phyloP scores from a whole-genome alignment of 73 alveolate genomes.

The Blepharisma stoltei region DNA sequence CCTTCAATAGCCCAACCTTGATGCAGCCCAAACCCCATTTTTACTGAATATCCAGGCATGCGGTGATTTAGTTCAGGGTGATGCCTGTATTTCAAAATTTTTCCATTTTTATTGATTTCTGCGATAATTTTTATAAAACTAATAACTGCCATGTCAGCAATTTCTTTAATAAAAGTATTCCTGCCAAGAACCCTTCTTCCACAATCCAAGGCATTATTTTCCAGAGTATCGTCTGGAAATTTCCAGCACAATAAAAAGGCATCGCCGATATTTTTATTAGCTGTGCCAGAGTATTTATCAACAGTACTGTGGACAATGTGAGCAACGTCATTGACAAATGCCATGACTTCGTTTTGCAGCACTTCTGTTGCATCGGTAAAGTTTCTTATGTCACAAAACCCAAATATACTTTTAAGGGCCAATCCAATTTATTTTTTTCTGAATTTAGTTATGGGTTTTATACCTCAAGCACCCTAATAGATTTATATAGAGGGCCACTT shows the following conservation, averaged over 20 bases:
- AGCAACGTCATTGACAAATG: slow-evolving; percentile 91
- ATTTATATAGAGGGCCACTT: too few species aligned
- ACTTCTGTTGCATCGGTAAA: slow-evolving; percentile 91
- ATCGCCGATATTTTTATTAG: slow-evolving; percentile 95
- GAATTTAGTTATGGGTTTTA: too few species aligned
- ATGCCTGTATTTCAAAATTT: slow-evolving; percentile 63
- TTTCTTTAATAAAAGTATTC: slow-evolving; percentile 59
- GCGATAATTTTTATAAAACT: slow-evolving; percentile 83
- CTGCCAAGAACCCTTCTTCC: background rate
- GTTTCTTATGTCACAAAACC: slow-evolving; percentile 87
- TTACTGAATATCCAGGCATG: slow-evolving; percentile 66
- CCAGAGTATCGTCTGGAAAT: slow-evolving; percentile 52
- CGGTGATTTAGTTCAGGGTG: slow-evolving; percentile 50
- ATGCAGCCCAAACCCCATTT: slow-evolving; percentile 91
- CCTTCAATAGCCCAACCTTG: slow-evolving; percentile 54
- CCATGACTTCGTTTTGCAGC: slow-evolving; percentile 87
- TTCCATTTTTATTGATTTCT: slow-evolving; percentile 67
- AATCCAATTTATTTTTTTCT: too few species aligned
- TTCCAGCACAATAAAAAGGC: slow-evolving; percentile 94
- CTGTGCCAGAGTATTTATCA: slow-evolving; percentile 81
- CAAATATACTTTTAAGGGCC: too few species aligned
- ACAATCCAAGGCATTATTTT: background rate
- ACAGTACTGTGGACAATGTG: slow-evolving; percentile 84
- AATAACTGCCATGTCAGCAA: slow-evolving; percentile 90
- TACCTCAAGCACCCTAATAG: too few species aligned